Conservation (phyloP, 768 basidiomycete species). For the Boletus insuetus region DNA sequence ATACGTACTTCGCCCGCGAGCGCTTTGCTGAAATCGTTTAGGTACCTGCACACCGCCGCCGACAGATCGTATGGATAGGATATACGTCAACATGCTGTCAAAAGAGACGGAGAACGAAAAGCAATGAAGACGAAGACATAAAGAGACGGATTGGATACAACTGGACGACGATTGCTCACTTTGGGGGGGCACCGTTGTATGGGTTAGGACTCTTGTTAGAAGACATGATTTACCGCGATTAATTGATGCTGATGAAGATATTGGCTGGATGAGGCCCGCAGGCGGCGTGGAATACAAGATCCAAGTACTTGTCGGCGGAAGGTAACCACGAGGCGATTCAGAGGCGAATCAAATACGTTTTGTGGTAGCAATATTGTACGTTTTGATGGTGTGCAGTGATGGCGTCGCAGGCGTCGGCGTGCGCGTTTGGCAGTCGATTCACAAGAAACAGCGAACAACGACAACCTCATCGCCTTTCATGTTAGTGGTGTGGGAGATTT, state of each 20-base stretch:
- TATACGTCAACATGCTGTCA: constrained; percentile 6
- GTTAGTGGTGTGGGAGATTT: constrained; percentile 3
- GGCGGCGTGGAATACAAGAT: constrained; percentile 5
- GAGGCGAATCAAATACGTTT: not conserved
- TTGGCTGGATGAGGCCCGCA: not conserved
- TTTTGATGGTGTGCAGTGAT: not conserved
- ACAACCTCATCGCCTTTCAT: not conserved
- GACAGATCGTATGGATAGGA: not conserved
- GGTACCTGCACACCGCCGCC: constrained; percentile 36
- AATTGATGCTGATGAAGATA: not conserved
- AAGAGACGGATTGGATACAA: not conserved
- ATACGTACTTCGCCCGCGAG: constrained; percentile 61
- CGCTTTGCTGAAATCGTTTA: constrained; percentile 63
- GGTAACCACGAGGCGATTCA: constrained; percentile 19
- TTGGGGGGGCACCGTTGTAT: constrained; percentile 33
- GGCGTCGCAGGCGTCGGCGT: not conserved
- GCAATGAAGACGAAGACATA: not conserved
- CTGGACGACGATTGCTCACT: constrained; percentile 22
- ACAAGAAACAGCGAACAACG: not conserved
- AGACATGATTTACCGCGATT: constrained; percentile 26
- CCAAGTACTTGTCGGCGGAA: not conserved
- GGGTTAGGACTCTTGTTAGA: constrained; percentile 32
- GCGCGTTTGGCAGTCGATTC: not conserved
- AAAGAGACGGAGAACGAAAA: not conserved
- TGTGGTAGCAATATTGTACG: not conserved